Base-by-base conservation (phyloP, 2,329 filamentous ascomycete species). In the Fusarium udum region DNA sequence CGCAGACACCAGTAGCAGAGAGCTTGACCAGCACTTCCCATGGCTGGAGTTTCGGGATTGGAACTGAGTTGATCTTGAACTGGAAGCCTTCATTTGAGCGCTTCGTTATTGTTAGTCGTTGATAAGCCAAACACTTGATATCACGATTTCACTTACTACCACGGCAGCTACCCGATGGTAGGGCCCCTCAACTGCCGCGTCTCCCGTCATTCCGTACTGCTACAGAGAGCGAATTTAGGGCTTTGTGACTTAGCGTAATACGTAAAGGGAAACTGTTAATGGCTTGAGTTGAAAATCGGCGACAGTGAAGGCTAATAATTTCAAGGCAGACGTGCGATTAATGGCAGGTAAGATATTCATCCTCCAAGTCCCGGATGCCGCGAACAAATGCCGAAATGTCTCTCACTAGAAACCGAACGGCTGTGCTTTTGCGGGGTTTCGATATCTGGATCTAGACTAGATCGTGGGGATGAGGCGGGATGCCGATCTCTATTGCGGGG, bases 11-110 rank as follows among this genome's bases (percentile, higher is more conserved):
- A 1, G 66, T 76, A 6, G 36, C 74, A 4, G 59, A 62, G 0
- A 76, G 56, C 9, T 67, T 68, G 1, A 76, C 48, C 7, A 76
- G 66, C 4, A 76, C 32, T 14, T 73, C 71, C 71, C 62, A 73
- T 37, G 71, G 70, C 3, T 51, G 58, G 3, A 64, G 66, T 11
- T 60, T 42, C 1, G 71, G 70, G 3, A 61, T 31, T 18, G 48
- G 58, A 7, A 49, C 34, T 13, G 57, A 45, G 37, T 56, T 36
- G 5, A 73, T 48, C 2, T 73, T 43, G 11, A 72, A 72, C 14
- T 37, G 28, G 5, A 66, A 65, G 1, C 42, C 28, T 3, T 34
- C 32, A 3, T 40, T 69, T 20, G 69, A 69, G 24, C 60, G 70
- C 70, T 71, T 46, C 8, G 8, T 46, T 46, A 3, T 10, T 5